Evolutionary conservation across 495 filamentous ascomycete genomes (phyloP).

Genomic region (Mycothermus thermophilus): DNA sequence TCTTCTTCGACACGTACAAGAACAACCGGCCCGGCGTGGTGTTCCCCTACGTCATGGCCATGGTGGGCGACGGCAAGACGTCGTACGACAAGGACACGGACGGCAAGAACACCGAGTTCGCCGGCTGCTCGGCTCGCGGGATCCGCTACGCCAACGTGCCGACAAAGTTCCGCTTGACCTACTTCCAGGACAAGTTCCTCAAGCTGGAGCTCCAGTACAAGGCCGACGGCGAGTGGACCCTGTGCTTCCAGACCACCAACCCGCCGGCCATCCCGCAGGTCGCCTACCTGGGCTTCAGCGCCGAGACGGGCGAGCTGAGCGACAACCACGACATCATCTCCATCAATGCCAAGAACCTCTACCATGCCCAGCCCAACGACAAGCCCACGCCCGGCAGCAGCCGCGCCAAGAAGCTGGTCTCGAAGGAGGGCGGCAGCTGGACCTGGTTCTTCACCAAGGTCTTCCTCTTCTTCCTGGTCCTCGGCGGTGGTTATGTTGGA

Average conservation of each 20-base stretch:
- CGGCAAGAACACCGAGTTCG: slow-evolving; percentile 83
- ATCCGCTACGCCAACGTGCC: slow-evolving; percentile 63
- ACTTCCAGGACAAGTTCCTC: slow-evolving; percentile 90
- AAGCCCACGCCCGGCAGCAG: slow-evolving; percentile 28
- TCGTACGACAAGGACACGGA: slow-evolving; percentile 89
- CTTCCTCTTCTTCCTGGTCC: slow-evolving; percentile 54
- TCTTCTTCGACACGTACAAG: slow-evolving; percentile 99
- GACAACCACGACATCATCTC: slow-evolving; percentile 97
- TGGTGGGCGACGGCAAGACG: slow-evolving; percentile 84
- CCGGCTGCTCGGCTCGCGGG: slow-evolving; percentile 88
- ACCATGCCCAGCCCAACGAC: slow-evolving; percentile 42
- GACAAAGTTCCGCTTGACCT: slow-evolving; percentile 79
- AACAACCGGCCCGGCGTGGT: slow-evolving; percentile 92
- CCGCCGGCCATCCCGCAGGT: slow-evolving; percentile 73
- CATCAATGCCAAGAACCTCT: slow-evolving; percentile 78
- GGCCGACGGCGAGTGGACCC: slow-evolving; percentile 68
- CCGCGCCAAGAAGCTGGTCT: slow-evolving; percentile 22
- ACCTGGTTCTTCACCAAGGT: slow-evolving; percentile 84
- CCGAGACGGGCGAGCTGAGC: slow-evolving; percentile 89
- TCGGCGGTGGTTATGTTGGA: slow-evolving; percentile 66
- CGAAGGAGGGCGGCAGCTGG: slow-evolving; percentile 54
- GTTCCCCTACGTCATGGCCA: slow-evolving; percentile 98
- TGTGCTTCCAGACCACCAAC: slow-evolving; percentile 70
- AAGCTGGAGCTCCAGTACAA: slow-evolving; percentile 92
- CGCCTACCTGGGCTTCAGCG: slow-evolving; percentile 87